A percentile compares a stretch with the other conserved stretches of the same genome.
Conservation (phyloP, 2,329 filamentous ascomycete species). For the Orbilia javanica region DNA sequence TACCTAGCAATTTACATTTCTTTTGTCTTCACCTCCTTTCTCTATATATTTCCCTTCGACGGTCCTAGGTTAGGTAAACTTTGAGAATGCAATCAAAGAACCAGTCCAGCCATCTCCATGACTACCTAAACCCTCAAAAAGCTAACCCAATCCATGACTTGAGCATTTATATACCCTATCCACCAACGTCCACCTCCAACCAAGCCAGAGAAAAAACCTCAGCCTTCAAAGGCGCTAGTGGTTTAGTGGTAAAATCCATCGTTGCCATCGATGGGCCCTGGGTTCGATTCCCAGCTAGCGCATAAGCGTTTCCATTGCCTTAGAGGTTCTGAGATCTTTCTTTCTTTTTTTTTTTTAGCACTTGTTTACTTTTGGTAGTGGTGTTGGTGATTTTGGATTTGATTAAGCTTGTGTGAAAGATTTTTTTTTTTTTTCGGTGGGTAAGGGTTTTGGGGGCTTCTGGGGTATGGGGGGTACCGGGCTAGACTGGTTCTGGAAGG, state of each 20-base stretch:
- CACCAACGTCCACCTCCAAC: not conserved
- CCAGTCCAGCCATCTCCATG: not conserved
- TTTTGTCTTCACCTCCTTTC: no score
- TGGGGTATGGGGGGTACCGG: conserved; percentile 14
- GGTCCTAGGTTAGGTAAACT: no score
- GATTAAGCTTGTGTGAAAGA: not conserved
- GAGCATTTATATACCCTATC: conserved; percentile 19
- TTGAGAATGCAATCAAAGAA: no score
- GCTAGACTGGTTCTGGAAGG: conserved; percentile 13
- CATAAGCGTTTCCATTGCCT: conserved; percentile 23
- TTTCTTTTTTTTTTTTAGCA: not conserved
- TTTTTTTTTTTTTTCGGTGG: not conserved
- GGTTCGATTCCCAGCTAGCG: conserved; percentile 65
- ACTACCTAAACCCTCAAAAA: not conserved
- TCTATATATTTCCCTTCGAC: no score
- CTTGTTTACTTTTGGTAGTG: not conserved
- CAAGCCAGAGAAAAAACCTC: not conserved
- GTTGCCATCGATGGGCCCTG: conserved; percentile 70
- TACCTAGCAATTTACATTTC: no score
- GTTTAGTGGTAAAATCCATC: conserved; percentile 71
- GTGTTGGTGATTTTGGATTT: not conserved
- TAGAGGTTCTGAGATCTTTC: not conserved
- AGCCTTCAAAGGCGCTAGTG: conserved; percentile 63
- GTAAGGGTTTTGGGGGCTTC: not conserved
- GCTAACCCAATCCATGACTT: not conserved